phyloP scores from a whole-genome alignment of 495 filamentous ascomycete genomes.

The Trichocladium antarcticum region DNA sequence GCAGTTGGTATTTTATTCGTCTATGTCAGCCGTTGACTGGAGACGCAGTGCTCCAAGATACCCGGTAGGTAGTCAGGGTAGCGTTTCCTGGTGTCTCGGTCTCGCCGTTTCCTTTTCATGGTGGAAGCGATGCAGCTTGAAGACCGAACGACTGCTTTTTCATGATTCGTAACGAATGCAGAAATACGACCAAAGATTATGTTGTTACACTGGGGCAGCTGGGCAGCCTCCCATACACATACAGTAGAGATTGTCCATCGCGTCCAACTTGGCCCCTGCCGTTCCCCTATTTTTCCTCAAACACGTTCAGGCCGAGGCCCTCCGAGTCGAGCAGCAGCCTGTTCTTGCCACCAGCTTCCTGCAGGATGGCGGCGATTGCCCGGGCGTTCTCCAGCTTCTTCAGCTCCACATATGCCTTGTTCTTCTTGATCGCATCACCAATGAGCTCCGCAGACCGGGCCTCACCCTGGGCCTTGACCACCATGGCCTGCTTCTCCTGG shows the following conservation, averaged over 20 bases:
- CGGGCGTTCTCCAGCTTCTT: conserved; percentile 95
- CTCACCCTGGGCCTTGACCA: conserved; percentile 97
- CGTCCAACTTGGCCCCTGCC: conserved; percentile 4
- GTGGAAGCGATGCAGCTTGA: too few relatives aligned
- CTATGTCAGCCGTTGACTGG: too few relatives aligned
- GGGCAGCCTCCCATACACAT: conserved; percentile 24
- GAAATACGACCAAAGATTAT: conserved; percentile 1
- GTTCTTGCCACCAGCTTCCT: conserved; percentile 80
- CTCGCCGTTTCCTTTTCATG: too few relatives aligned
- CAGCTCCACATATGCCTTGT: conserved; percentile 87
- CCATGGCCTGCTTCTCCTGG: conserved; percentile 98
- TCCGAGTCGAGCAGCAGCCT: conserved; percentile 86
- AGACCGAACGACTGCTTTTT: too few relatives aligned
- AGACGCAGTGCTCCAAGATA: too few relatives aligned
- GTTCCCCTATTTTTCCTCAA: conserved; percentile 37
- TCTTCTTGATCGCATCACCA: conserved; percentile 99
- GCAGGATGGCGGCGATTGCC: conserved; percentile 69
- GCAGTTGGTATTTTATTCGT: too few relatives aligned
- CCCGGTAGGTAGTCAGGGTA: too few relatives aligned
- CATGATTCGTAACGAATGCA: not conserved
- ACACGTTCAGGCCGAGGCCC: conserved; percentile 84
- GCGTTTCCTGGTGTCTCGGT: too few relatives aligned
- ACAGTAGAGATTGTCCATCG: conserved; percentile 36
- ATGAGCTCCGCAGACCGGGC: conserved; percentile 95
- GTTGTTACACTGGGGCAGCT: conserved; percentile 11